These are phyloP conservation scores for Globisporangium solare DNA, from an alignment of 352 stramenopile genomes.

Conservation along the genomic window DNA sequence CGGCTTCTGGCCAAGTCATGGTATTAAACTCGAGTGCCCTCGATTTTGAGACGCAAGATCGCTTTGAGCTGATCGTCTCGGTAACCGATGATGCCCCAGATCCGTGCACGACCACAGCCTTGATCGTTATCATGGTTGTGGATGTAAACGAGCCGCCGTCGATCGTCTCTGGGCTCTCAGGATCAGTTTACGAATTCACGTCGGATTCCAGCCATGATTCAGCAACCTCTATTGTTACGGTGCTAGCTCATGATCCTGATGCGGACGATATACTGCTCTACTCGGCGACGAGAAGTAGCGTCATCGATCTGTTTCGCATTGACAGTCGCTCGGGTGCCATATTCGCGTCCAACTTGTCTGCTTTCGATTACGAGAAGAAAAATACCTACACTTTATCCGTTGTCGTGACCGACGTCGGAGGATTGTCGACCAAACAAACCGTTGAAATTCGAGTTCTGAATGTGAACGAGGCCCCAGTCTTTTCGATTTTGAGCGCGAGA, in stretches of 20 bases:
- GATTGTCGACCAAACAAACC: slow-evolving; percentile 18
- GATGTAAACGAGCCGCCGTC: slow-evolving; percentile 47
- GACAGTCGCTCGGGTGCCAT: slow-evolving; percentile 30
- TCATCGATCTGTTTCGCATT: slow-evolving; percentile 36
- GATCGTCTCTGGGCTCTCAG: slow-evolving; percentile 22
- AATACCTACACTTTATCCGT: slow-evolving; percentile 7
- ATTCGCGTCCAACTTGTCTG: slow-evolving; percentile 26
- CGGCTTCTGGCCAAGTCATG: slow-evolving; percentile 3
- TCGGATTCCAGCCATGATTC: slow-evolving; percentile 16
- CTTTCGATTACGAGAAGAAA: slow-evolving; percentile 41
- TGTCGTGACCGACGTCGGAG: slow-evolving; percentile 25
- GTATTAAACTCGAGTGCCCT: neutral
- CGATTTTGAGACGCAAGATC: slow-evolving; percentile 8
- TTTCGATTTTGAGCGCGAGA: slow-evolving; percentile 13
- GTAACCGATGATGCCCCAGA: slow-evolving; percentile 3
- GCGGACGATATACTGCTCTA: slow-evolving; percentile 7
- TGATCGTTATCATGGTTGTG: slow-evolving; percentile 11
- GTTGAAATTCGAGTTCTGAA: slow-evolving; percentile 35
- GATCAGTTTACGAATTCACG: slow-evolving; percentile 36
- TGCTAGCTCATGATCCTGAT: slow-evolving; percentile 10
- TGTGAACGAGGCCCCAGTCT: slow-evolving; percentile 42
- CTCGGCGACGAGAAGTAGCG: slow-evolving; percentile 16
- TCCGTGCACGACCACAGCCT: slow-evolving; percentile 5
- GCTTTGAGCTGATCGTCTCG: slow-evolving; percentile 4
- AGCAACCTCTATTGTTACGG: slow-evolving; percentile 18